phyloP scores from a whole-genome alignment of 2,329 filamentous ascomycete genomes.

The Thielaviopsis musarum region DNA sequence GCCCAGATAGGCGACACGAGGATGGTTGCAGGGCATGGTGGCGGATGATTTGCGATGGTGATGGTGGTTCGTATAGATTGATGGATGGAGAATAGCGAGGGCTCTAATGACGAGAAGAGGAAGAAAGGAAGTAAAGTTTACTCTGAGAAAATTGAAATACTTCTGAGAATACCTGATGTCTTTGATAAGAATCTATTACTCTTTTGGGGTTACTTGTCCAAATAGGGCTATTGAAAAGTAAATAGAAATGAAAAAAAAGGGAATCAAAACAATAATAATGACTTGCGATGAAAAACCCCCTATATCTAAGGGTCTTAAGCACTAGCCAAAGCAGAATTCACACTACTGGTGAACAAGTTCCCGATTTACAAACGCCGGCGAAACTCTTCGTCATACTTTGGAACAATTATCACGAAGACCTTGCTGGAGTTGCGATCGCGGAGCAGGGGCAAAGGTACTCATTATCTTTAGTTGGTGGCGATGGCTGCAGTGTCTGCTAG shows the following conservation, averaged over 20 bases:
- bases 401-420: neutral
- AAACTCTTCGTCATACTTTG: neutral
- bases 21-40: conserved; percentile 17
- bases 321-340: neutral
- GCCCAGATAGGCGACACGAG: conserved; percentile 32
- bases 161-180: neutral
- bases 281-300: neutral
- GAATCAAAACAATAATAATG: neutral
- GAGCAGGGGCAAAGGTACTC: neutral
- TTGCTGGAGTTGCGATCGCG: neutral
- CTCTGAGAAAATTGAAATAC: neutral
- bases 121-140: neutral
- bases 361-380: neutral
- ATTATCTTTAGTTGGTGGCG: too few relatives aligned
- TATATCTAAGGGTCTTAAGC: neutral
- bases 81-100: neutral
- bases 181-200: neutral
- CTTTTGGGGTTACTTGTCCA: neutral
- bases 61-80: neutral
- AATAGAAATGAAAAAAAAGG: neutral
- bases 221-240: neutral
- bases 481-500: neutral
- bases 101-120: neutral
- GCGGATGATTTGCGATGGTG: neutral
- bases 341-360: neutral